Base-by-base conservation (phyloP, 1,284 basidiomycete genomes). In the Cryptococcus sp. region DNA sequence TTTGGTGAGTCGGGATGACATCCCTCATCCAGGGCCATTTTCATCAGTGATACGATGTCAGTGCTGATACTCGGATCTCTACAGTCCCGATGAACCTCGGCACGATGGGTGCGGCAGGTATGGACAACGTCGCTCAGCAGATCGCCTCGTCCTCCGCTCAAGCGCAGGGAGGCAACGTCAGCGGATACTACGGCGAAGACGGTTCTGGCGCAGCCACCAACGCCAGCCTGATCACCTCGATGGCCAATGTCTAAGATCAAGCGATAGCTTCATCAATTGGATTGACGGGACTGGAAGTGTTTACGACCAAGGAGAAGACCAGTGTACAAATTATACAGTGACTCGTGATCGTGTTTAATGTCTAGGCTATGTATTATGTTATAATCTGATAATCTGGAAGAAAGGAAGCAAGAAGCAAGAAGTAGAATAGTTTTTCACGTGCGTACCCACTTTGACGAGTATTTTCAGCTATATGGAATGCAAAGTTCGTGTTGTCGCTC, bases 1-100 rank as follows among this genome's bases (percentile, higher is more conserved):
- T 95, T 96, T 71, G 92, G 70, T 70, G 54, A 54, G 69, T 67
- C 15, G 20, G 35, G 35, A 25, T 47, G 42, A 38, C 17, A 22
- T 47, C 47, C 16, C 25, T 22, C 16, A 25, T 1, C 46, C 38
- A 5, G 17, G 17, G 11, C 16, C 23, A 35, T 47, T 7, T 1
- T 4, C 23, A 39, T 42, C 42, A n/a, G 25, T 47, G 35, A 51
- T 42, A n/a, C 42, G 38, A 10, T 19, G 20, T 22, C 23, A 3
- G 22, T 25, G 16, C 23, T 27, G 40, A 39, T 23, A 19, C 20
- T n/a, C 8, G 19, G 3, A 22, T 17, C 10, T 10, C 20, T 13
- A 13, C 31, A 66, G 75, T 78, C 5, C 77, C 77, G 0, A 79
- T 78, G 78, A 79, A 78, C 68, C 69, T 79, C 46, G 66, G 65